Evolutionary conservation across 495 filamentous ascomycete genomes (phyloP), one percentile per base, ranked within the genome.

Genomic region (Entonaema liquescens): DNA sequence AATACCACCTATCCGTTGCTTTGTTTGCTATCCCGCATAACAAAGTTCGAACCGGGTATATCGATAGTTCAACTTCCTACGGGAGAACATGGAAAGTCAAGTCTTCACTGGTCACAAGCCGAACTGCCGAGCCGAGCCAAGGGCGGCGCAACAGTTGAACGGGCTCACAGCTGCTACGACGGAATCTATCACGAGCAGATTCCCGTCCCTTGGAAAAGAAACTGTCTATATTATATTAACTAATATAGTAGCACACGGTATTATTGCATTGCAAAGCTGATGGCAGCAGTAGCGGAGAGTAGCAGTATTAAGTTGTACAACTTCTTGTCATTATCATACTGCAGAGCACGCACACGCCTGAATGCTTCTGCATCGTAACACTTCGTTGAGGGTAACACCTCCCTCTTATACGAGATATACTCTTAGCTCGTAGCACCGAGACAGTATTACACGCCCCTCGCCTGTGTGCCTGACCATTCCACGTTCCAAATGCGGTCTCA

Each of bases 341-440:
- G 72, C 59, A 64, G 58, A 63, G 60, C 65, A 70, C 15, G 55
- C 50, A 50, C 47, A 57, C 53, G 49, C 50, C 36, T 40, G 40
- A 49, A 69, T 65, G 33, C 65, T 58, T 65, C 59, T 65, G 65
- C 58, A 73, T 73, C 70, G 65, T 73, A 73, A 69, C 59, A 25
- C 44, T 61, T 73, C 70, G 70, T 73, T 25, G 65, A 62, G 19
- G 21, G 62, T 54, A 15, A 25, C 54, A 59, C 31, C 61, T 50
- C 50, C 29, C 28, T 25, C 47, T 31, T 17, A 12, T 40, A 50
- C 56, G 25, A 26, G 17, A 44, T 44, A 25, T 12, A 38, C 61
- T 62, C 47, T 38, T 44, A 35, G 36, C 54, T 58, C 60, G 53
- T 68, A 64, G 65, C 25, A 68, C 70, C 23, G 60, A 72, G 60